Base-by-base conservation (phyloP, 768 basidiomycete species). In the Leccinum disarticulatum region DNA sequence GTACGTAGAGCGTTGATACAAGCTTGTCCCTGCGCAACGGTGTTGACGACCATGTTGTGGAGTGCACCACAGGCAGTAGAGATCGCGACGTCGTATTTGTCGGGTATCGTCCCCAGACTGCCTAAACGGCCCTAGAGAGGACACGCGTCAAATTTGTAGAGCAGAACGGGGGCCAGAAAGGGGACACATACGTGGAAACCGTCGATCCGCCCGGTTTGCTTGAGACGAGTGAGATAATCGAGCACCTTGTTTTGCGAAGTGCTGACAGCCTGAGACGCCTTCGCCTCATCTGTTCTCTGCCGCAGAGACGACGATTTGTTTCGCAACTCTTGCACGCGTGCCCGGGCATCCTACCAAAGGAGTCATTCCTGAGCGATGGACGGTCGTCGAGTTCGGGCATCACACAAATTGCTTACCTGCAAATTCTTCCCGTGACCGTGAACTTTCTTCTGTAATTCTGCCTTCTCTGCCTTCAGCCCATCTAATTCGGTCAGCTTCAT, bases 61-160 rank as follows among this genome's bases (percentile, higher is more conserved):
- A 98, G 84, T 7, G 84, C 77, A 6, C 84, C 81, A 60, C 92
- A 93, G 3, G 96, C 95, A 0, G 95, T 99, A 2, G 95, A 92
- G 53, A 98, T 86, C 0, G 96, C 95, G 25, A 98, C 82, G 66
- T 99, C 96, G 73, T 96, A 98, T 72, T 95, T 93, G 76, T 96
- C 94, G 14, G 93, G 87, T 63, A 99, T 98, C 2, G 93, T 91
- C 9, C 97, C 97, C 3, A 98, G 85, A 70, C 86, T 90, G 36
- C 96, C 95, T 2, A 99, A 82, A 28, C 96, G 93, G 6, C 96
- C 96, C 41, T 43, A n/a, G n/a, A 7, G 46, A 47, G 11, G 6
- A 14, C 4, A 6, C 46, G 10, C 46, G 46, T 47, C 22, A 11
- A 2, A 6, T 1, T 25, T 47, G 46, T 13, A 22, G 11, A 22